Percentiles rank a stretch among this genome's conserved stretches.
Conservation (phyloP, 805 yeast genomes). For the Candida silvicultrix region DNA sequence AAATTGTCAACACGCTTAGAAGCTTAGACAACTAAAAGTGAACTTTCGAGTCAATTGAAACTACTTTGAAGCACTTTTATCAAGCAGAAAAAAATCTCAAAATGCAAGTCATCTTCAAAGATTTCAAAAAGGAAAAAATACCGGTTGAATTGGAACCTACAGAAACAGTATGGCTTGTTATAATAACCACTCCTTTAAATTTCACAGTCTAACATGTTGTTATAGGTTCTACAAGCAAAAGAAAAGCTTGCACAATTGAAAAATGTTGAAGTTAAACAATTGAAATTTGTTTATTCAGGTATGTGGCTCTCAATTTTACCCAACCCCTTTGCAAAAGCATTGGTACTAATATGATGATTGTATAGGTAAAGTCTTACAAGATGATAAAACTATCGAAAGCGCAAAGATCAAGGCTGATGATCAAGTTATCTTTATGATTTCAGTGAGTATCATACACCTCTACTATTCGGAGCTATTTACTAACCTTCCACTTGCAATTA, state of each 20-base stretch:
- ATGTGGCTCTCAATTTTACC: no score
- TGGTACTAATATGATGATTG: background rate
- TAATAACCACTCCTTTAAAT: background rate
- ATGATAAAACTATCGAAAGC: constrained; percentile 65
- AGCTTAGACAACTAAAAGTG: background rate
- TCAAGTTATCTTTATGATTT: constrained; percentile 88
- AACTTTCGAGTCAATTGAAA: background rate
- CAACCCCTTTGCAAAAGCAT: no score
- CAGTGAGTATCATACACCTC: constrained; percentile 40
- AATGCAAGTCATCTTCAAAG: constrained; percentile 83
- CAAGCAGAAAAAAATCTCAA: background rate
- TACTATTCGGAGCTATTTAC: no score
- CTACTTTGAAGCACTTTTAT: background rate
- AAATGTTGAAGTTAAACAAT: constrained; percentile 62
- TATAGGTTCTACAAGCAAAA: constrained; percentile 57
- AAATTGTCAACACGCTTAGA: background rate
- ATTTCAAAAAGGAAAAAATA: constrained; percentile 87
- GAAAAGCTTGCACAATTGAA: constrained; percentile 63
- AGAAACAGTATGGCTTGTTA: constrained; percentile 44
- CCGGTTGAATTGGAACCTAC: constrained; percentile 67
- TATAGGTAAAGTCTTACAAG: constrained; percentile 75
- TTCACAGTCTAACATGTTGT: background rate
- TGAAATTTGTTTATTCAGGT: constrained; percentile 89
- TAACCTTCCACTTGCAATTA: no score
- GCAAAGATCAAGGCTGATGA: constrained; percentile 78